Conservation (phyloP, 2,329 filamentous ascomycete genomes). For the Talaromyces albobiverticillius region DNA sequence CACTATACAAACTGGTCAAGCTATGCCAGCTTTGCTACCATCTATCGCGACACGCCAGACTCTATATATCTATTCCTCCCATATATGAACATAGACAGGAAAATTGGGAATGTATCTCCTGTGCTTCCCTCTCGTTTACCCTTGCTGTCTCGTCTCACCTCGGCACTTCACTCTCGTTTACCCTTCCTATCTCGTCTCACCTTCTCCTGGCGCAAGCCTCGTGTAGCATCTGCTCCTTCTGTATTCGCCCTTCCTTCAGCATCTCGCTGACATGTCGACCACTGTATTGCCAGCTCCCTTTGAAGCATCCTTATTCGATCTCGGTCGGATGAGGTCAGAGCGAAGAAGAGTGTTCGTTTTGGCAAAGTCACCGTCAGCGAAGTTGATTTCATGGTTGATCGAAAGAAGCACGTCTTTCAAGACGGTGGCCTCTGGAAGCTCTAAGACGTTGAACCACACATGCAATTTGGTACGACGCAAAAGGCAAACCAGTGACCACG, state of each 20-base stretch:
- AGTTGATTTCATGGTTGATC: conserved; percentile 28
- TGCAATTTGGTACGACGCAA: conserved; percentile 17
- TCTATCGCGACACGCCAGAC: no score
- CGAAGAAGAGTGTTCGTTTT: conserved; percentile 25
- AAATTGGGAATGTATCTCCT: no score
- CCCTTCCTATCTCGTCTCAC: no score
- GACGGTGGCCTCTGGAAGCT: conserved; percentile 11
- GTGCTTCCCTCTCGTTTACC: no score
- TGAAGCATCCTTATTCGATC: conserved; percentile 17
- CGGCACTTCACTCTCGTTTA: no score
- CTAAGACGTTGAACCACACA: no score
- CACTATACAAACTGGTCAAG: no score
- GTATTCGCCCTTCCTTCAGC: background rate
- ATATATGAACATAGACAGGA: no score
- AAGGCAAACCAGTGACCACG: conserved; percentile 18
- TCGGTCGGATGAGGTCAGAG: conserved; percentile 14
- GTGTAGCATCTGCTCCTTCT: conserved; percentile 9
- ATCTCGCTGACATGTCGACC: conserved; percentile 12
- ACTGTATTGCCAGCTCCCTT: conserved; percentile 16
- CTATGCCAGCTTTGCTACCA: no score
- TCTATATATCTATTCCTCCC: no score
- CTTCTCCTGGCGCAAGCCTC: background rate
- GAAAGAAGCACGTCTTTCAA: conserved; percentile 19
- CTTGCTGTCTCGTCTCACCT: no score
- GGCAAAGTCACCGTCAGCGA: conserved; percentile 20